Base-by-base conservation (phyloP, 345 rosid species). In the Ricinus communis region DNA sequence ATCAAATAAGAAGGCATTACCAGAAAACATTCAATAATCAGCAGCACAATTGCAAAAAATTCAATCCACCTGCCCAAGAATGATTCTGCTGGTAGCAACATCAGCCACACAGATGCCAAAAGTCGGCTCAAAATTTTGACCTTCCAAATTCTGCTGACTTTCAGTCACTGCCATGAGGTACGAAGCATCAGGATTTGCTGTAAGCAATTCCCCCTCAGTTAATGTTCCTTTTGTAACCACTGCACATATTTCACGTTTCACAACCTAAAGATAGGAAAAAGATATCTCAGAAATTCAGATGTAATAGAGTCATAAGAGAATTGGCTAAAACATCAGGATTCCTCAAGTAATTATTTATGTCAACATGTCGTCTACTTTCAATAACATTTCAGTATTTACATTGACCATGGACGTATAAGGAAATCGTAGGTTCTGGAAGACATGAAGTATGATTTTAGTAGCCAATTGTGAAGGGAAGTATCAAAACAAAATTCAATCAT, bases 231-330 rank as follows among this genome's bases (percentile, higher is more conserved):
- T 95, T 22, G 97, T 90, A 79, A 92, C 87, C 62, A 95, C 87
- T 14, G 86, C 96, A 89, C 97, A 95, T 76, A 92, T 71, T 86
- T 95, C 99, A 30, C 97, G 99, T 84, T 88, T 95, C 75, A 95
- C 97, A 70, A 95, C 99, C 99, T 95, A 80, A 40, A 88, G 62
- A 71, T 43, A 82, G 6, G 40, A 73, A 53, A n/a, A n/a, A n/a
- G n/a, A 53, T 25, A 15, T 63, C 69, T 81, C 78, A 84, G 50
- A 50, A 12, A 24, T 54, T 53, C n/a, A 43, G 30, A 38, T 28
- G 58, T 45, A 59, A 71, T 11, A 62, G 31, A 33, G 40, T 52
- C 25, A 15, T 10, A 69, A 30, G 5, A 45, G 51, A 53, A 45
- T 33, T 6, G 3, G 19, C 56, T 9, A 68, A 54, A 36, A 30